Evolutionary conservation across 306 rosid species (phyloP).

Genomic region (Fragaria nilgerrensis): DNA sequence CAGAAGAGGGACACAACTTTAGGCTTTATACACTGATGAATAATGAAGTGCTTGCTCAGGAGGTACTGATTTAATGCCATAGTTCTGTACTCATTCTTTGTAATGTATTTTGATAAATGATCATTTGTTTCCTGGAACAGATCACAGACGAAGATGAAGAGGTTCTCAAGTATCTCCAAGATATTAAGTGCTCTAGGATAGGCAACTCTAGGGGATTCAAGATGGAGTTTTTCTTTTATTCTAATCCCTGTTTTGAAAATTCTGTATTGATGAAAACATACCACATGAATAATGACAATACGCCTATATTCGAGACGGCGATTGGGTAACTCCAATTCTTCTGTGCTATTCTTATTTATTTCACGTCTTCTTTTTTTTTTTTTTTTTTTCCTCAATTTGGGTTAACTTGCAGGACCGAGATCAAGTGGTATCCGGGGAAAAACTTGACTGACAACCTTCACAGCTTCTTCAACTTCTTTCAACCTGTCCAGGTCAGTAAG

Average conservation of each 20-base stretch:
- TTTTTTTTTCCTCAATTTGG: neutral
- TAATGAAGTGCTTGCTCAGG: slow-evolving; percentile 65
- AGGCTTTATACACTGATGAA: slow-evolving; percentile 75
- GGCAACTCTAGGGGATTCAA: slow-evolving; percentile 70
- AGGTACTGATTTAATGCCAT: slow-evolving; percentile 42
- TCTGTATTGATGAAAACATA: slow-evolving; percentile 65
- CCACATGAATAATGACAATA: slow-evolving; percentile 72
- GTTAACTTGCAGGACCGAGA: slow-evolving; percentile 51
- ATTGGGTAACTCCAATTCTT: slow-evolving; percentile 53
- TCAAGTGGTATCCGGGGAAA: slow-evolving; percentile 76
- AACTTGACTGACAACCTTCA: slow-evolving; percentile 68
- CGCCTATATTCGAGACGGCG: slow-evolving; percentile 68
- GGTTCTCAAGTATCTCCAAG: slow-evolving; percentile 64
- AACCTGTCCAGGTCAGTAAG: slow-evolving; percentile 70
- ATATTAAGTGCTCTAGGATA: slow-evolving; percentile 65
- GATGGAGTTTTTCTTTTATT: slow-evolving; percentile 62
- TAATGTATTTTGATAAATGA: slow-evolving; percentile 13
- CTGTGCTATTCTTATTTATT: neutral
- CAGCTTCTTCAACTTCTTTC: slow-evolving; percentile 80
- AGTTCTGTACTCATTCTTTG: neutral
- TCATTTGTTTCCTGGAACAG: slow-evolving; percentile 30
- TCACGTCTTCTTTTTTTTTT: neutral
- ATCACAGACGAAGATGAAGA: slow-evolving; percentile 75
- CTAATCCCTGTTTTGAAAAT: slow-evolving; percentile 63
- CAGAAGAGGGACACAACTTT: slow-evolving; percentile 68